Percentiles rank a stretch among this genome's conserved stretches.
phyloP scores from a whole-genome alignment of 2,329 filamentous ascomycete genomes.

The Beauveria scarabaeidicola region DNA sequence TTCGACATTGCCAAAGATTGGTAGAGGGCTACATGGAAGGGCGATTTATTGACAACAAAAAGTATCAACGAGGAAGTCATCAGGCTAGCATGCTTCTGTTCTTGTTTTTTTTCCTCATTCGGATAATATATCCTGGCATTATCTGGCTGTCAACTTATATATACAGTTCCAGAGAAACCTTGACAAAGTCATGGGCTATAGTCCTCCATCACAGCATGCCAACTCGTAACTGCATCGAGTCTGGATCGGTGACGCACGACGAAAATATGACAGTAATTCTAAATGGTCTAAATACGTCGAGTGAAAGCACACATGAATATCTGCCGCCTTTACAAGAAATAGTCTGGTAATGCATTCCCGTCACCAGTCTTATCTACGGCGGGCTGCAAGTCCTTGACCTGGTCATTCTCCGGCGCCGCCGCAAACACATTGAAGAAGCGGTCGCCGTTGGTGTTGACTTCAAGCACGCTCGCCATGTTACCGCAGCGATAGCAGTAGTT shows the following conservation, averaged over 20 bases:
- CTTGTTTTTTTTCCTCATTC: background rate
- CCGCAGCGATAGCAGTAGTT: conserved; percentile 95
- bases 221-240: background rate
- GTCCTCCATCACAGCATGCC: background rate
- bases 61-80: background rate
- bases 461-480: conserved; percentile 93
- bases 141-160: background rate
- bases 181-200: background rate
- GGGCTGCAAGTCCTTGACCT: conserved; percentile 76
- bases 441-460: conserved; percentile 89
- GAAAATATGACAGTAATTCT: background rate
- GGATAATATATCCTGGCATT: conserved; percentile 3
- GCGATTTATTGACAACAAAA: background rate
- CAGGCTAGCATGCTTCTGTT: background rate
- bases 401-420: conserved; percentile 90
- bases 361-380: conserved; percentile 63
- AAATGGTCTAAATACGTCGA: background rate
- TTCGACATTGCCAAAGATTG: conserved; percentile 98
- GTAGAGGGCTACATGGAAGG: conserved; percentile 38
- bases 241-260: background rate
- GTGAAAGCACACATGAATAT: background rate
- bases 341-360: conserved; percentile 56
- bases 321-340: conserved; percentile 49
- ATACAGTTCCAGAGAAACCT: background rate
- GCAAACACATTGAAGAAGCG: conserved; percentile 97